Base-by-base conservation (phyloP, 2,329 filamentous ascomycete species). In the Neonectria coccinea region DNA sequence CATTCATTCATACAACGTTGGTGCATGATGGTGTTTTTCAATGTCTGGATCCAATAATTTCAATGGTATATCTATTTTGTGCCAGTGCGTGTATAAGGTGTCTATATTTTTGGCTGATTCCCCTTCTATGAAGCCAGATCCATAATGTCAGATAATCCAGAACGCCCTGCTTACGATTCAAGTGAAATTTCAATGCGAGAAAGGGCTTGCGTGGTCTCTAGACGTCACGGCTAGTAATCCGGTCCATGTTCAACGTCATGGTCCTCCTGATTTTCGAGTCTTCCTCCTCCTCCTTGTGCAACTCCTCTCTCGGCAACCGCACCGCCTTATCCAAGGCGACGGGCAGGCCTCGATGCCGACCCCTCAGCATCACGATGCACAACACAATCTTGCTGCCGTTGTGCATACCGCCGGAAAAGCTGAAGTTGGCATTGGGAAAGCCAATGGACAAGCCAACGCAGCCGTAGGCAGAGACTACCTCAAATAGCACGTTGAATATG, bases 361-460 rank as follows among this genome's bases (percentile, higher is more conserved):
- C 86, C 8, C 85, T 76, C 33, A 90, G 72, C 79, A 88, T 88
- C 12, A 90, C 86, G 4, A 84, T 79, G 52, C 85, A 83, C 62
- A 90, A 75, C 20, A 89, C 82, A 42, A 90, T 72, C 76, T 90
- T 90, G 74, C 84, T 88, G 12, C 83, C 80, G 1, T 79, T 79
- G 58, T 85, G 83, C 80, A 85, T 86, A 0, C 82, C 82, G 2
- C 87, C 87, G 50, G 80, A 80, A 60, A 90, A 85, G 56, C 85
- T 87, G 71, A 84, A 87, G 52, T 83, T 82, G 61, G 83, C 77
- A 10, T 80, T 79, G 0, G 87, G 85, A 22, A 87, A 77, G 1
- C 88, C 88, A 1, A 86, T 82, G 27, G 83, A 86, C 16, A 90
- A 80, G 4, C 88, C 88, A n/a, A 90, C 87, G 56, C 85, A 87